Evolutionary conservation across 2,329 filamentous ascomycete species (phyloP).

Genomic region (Aspergillus sp.): DNA sequence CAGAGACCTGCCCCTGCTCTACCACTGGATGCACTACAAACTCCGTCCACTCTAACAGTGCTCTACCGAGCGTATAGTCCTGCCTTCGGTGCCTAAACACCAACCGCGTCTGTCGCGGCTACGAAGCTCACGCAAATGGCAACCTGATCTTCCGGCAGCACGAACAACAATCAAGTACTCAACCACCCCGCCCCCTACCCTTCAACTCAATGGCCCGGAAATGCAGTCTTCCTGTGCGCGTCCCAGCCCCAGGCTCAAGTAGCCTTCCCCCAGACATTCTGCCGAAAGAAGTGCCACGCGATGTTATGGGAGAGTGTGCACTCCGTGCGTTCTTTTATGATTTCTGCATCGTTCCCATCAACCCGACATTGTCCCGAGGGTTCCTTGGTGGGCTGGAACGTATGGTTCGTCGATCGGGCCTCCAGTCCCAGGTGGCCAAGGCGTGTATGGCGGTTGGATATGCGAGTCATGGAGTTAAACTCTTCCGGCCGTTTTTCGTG

Average conservation of each 20-base stretch:
- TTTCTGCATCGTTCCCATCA: background rate
- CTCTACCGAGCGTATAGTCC: background rate
- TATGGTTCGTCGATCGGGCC: background rate
- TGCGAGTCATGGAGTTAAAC: constrained; percentile 11
- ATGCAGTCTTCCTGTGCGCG: constrained; percentile 7
- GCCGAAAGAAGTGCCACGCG: background rate
- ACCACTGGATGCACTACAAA: background rate
- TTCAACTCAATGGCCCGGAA: constrained; percentile 8
- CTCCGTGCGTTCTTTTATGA: constrained; percentile 14
- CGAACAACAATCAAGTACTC: background rate
- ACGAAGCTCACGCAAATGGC: constrained; percentile 1
- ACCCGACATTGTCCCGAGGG: background rate
- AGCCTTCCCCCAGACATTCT: background rate
- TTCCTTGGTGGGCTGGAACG: constrained; percentile 5
- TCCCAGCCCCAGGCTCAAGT: background rate
- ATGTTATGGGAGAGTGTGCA: background rate
- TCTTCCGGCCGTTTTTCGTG: background rate
- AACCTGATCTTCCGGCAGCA: constrained; percentile 9
- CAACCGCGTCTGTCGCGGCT: constrained; percentile 9
- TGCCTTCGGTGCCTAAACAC: constrained; percentile 10
- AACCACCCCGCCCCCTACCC: background rate
- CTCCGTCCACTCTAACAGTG: no score
- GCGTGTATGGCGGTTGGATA: constrained; percentile 15
- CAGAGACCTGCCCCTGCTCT: background rate
- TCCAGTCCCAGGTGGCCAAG: constrained; percentile 1